phyloP scores from a whole-genome alignment of 495 filamentous ascomycete species.

The Aspergillus kassunensis region DNA sequence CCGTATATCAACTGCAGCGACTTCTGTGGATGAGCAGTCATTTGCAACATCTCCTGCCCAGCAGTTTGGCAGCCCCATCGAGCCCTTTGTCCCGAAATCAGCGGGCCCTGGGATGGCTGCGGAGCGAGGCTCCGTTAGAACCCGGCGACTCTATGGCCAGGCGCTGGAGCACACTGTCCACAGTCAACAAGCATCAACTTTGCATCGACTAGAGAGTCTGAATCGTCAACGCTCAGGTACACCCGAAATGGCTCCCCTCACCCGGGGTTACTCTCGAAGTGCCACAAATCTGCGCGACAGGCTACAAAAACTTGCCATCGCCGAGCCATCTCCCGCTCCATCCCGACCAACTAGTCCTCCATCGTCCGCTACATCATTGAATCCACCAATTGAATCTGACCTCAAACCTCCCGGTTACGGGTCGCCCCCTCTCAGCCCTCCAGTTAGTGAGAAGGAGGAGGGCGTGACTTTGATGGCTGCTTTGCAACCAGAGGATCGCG shows the following conservation, averaged over 20 bases:
- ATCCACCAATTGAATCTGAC: slow-evolving; percentile 19
- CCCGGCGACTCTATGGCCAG: slow-evolving; percentile 80
- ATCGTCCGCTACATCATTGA: slow-evolving; percentile 37
- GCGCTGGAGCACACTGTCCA: slow-evolving; percentile 73
- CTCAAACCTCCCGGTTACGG: slow-evolving; percentile 23
- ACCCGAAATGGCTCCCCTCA: slow-evolving; percentile 35
- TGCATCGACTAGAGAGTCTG: slow-evolving; percentile 77
- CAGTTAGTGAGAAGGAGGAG: slow-evolving; percentile 66
- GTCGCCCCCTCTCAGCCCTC: slow-evolving; percentile 67
- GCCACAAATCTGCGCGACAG: slow-evolving; percentile 54
- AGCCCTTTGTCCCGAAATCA: slow-evolving; percentile 1
- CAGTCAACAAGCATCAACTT: slow-evolving; percentile 71
- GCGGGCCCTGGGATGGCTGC: slow-evolving; percentile 36
- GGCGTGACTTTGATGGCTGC: slow-evolving; percentile 49
- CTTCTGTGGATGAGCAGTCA: slow-evolving; percentile 78
- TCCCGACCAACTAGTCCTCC: slow-evolving; percentile 52
- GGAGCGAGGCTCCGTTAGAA: slow-evolving; percentile 56
- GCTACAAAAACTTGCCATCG: slow-evolving; percentile 47
- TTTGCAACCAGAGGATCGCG: slow-evolving; percentile 71
- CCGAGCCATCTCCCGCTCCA: slow-evolving; percentile 27
- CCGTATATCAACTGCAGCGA: slow-evolving; percentile 84
- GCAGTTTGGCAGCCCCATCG: neutral
- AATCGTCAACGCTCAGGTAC: slow-evolving; percentile 44
- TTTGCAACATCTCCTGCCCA: slow-evolving; percentile 44
- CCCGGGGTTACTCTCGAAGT: slow-evolving; percentile 48